phyloP scores from a whole-genome alignment of 1,284 basidiomycete genomes.

The Fistulinella staudtii region DNA sequence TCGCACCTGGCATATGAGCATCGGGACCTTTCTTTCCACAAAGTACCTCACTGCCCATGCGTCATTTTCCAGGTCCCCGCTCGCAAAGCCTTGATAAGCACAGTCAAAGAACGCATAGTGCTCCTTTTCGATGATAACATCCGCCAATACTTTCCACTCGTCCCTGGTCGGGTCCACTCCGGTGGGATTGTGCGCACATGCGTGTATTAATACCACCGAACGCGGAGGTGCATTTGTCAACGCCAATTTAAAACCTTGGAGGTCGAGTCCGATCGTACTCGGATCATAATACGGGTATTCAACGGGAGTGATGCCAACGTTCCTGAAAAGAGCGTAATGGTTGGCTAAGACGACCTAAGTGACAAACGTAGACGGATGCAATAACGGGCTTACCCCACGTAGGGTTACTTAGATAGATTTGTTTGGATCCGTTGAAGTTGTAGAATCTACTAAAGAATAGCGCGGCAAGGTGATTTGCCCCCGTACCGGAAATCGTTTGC shows the following conservation, averaged over 20 bases:
- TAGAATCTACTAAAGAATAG: constrained; percentile 89
- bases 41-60: constrained; percentile 78
- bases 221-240: constrained; percentile 63
- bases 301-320: constrained; percentile 75
- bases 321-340: constrained; percentile 86
- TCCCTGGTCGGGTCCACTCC: constrained; percentile 90
- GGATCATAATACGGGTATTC: constrained; percentile 92
- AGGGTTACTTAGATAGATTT: constrained; percentile 72
- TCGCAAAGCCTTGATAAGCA: constrained; percentile 93
- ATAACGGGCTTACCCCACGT: constrained; percentile 72
- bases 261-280: constrained; percentile 86
- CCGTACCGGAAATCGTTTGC: constrained; percentile 94
- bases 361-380: not conserved
- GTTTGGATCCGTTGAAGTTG: constrained; percentile 61
- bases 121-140: constrained; percentile 68
- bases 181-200: constrained; percentile 95
- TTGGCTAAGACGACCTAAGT: constrained; percentile 55
- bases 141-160: constrained; percentile 84
- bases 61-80: constrained; percentile 76
- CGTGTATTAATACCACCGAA: constrained; percentile 88
- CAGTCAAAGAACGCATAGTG: constrained; percentile 95
- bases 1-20: constrained; percentile 82
- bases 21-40: constrained; percentile 65
- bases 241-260: constrained; percentile 66
- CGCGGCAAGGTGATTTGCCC: constrained; percentile 91